Base-by-base conservation (phyloP, 345 rosid genomes). In the Erysimum cheiranthoides region DNA sequence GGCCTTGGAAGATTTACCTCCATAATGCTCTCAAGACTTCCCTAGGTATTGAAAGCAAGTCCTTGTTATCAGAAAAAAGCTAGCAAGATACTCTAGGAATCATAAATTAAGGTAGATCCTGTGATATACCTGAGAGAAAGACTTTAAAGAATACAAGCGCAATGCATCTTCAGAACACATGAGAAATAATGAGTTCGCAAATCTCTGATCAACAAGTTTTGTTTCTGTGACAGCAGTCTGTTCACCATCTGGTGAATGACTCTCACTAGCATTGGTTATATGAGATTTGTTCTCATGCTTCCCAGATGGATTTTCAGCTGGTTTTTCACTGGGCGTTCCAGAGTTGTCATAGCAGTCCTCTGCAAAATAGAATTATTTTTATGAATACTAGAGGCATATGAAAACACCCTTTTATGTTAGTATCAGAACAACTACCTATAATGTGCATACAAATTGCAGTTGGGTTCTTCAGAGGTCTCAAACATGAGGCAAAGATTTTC, bases 81-180 rank as follows among this genome's bases (percentile, higher is more conserved):
- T 74, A 65, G 65, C 28, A 73, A 66, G 27, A 69, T 66, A 57
- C 50, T 27, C 43, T 21, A 52, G 60, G 53, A 66, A 69, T 59
- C 28, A 25, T 32, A 45, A 73, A 58, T 34, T 10, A 72, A 62
- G 50, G 71, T 47, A 51, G 64, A 61, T 45, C 36, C 57, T 14
- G 51, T 62, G 40, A 70, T 27, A 72, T 75, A 92, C 98, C 97
- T 88, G 89, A 83, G 88, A 73, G 57, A 84, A 53, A 62, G 89
- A 80, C 77, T 90, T 80, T 57, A 83, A 54, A 68, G 85, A 66
- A 78, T 84, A 84, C 54, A 92, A 79, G 67, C 45, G 68, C 79
- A 94, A 71, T 30, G 85, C 83, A 84, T 90, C 85, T 79, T 87
- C 90, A 32, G 68, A 88, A 82, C 93, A 88, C 66, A 90, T 68